These are phyloP conservation scores for Euphorbia corollata DNA, from an alignment of 441 rosid genomes.

Conservation along the genomic window DNA sequence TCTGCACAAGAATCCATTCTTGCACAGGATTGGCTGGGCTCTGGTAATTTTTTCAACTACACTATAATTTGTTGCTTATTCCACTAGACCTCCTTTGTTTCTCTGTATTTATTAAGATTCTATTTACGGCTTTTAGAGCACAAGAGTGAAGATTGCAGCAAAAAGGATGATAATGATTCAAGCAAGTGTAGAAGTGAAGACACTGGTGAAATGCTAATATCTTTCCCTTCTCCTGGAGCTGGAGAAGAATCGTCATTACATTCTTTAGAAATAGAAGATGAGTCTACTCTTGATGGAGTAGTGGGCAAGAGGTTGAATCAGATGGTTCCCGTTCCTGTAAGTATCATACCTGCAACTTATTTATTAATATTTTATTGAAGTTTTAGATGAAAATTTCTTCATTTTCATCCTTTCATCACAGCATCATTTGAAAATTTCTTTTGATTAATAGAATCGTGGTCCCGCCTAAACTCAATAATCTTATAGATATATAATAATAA, in stretches of 20 bases:
- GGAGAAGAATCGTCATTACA: slow-evolving; percentile 28
- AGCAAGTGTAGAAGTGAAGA: slow-evolving; percentile 22
- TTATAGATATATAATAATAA: neutral
- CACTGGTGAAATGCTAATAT: slow-evolving; percentile 19
- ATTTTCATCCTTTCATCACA: neutral
- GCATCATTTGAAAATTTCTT: neutral
- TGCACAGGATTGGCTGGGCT: slow-evolving; percentile 54
- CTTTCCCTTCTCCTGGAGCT: slow-evolving; percentile 16
- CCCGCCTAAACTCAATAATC: neutral
- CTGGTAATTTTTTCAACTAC: slow-evolving; percentile 25
- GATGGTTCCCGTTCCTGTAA: slow-evolving; percentile 85
- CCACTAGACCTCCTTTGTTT: slow-evolving; percentile 3
- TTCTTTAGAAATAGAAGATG: slow-evolving; percentile 47
- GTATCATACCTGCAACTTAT: slow-evolving; percentile 23
- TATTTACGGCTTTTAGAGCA: slow-evolving; percentile 29
- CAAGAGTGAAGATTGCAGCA: slow-evolving; percentile 17
- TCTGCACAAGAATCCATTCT: slow-evolving; percentile 41
- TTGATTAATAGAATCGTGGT: neutral
- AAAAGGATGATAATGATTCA: slow-evolving; percentile 18
- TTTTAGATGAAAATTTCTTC: neutral
- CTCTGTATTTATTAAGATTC: slow-evolving; percentile 11
- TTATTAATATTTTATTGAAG: neutral
- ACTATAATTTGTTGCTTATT: slow-evolving; percentile 14
- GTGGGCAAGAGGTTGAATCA: slow-evolving; percentile 74
- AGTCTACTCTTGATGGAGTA: slow-evolving; percentile 60